Evolutionary conservation across 306 rosid species (phyloP), one percentile per base, ranked within the genome.

Genomic region (Cicer judaicum): DNA sequence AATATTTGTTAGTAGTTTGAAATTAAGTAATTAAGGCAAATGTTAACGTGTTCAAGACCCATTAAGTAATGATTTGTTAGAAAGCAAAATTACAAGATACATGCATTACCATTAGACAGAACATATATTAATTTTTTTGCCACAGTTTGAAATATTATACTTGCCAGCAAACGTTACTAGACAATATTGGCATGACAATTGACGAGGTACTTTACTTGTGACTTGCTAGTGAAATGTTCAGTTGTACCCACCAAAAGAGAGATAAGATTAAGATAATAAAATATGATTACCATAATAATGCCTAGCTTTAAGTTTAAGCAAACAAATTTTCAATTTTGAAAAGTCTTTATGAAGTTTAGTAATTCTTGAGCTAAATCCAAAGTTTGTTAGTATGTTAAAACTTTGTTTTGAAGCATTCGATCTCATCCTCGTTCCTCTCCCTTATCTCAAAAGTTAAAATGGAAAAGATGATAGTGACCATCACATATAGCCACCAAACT

Each of bases 401-500:
- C 15, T 64, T 47, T 47, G 4, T 13, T 54, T 7, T 64, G 38
- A 59, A 21, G 56, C 74, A 56, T 40, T 15, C 10, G 2, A 1
- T 10, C 40, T 44, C 21, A 34, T 36, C 64, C 75, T 42, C 18
- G 24, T 79, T 19, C 63, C 7, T 56, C 70, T 14, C 19, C 36
- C 72, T 12, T 29, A 21, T 73, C 71, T 48, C 34, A 49, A 69
- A 24, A 61, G 61, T 40, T 80, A 39, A 68, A 60, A 74, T 1
- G 8, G 57, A 49, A 69, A 52, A n/a, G 72, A 61, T 29, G 72
- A 68, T 69, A 42, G 80, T 29, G 68, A 69, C 77, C 5, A 68
- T 80, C 73, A 64, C 67, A 52, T 36, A 42, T 38, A 68, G 53
- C 61, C 73, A 61, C 72, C 73, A 80, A 75, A 74, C 44, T 2